These are phyloP conservation scores for Phytopythium chamaehyphon DNA, from an alignment of 352 stramenopile genomes.

Conservation along the genomic window DNA sequence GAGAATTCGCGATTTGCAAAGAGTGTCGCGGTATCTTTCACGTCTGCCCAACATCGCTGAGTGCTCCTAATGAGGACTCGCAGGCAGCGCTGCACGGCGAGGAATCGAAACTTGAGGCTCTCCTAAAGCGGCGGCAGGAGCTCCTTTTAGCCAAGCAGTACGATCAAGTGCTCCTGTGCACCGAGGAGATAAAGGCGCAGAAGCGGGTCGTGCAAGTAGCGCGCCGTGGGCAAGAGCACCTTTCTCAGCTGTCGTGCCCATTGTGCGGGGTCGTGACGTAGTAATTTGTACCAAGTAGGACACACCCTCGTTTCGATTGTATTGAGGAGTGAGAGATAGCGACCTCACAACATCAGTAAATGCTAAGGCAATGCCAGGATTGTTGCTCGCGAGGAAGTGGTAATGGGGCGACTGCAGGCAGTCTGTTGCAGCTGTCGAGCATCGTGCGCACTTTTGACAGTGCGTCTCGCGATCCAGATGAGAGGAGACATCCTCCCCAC, in stretches of 20 bases:
- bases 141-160: constrained; percentile 30
- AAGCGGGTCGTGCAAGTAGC: constrained; percentile 10
- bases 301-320: background rate
- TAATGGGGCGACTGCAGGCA: no score
- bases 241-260: constrained; percentile 36
- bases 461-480: no score
- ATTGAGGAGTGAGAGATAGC: no score
- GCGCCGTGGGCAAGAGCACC: constrained; percentile 39
- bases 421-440: no score
- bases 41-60: constrained; percentile 11
- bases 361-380: no score
- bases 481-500: no score
- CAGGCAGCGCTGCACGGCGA: constrained; percentile 13
- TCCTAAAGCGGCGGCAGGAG: constrained; percentile 16
- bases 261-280: constrained; percentile 20
- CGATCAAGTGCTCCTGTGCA: constrained; percentile 22
- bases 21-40: constrained; percentile 50
- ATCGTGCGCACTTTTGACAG: no score
- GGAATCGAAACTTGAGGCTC: constrained; percentile 12
- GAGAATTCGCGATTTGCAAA: constrained; percentile 36
- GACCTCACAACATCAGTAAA: no score
- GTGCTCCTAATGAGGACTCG: constrained; percentile 18
- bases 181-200: constrained; percentile 16
- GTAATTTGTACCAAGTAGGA: background rate
- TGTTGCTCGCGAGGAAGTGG: no score